Percentiles rank a stretch among this genome's conserved stretches.
Evolutionary conservation across 2,329 filamentous ascomycete species (phyloP).

Genomic region (Penicillium italicum): DNA sequence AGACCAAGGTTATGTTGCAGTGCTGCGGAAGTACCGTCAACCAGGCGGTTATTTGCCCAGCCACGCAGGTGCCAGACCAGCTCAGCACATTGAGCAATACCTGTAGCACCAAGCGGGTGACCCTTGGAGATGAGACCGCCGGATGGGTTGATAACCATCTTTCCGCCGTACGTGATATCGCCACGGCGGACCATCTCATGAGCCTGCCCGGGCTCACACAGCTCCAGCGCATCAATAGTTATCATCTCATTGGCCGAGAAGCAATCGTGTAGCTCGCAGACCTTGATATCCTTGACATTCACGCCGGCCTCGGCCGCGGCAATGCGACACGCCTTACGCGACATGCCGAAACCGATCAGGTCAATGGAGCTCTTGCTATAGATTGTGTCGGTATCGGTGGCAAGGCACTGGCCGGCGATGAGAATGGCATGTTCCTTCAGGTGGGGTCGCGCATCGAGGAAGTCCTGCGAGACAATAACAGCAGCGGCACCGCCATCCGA

Average conservation of each 20-base stretch:
- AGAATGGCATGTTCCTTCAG: slow-evolving; percentile 78
- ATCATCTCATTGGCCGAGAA: slow-evolving; percentile 96
- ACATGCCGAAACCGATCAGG: slow-evolving; percentile 86
- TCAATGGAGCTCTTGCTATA: slow-evolving; percentile 82
- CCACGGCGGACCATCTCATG: slow-evolving; percentile 84
- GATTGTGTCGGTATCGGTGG: slow-evolving; percentile 76
- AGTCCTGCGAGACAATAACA: slow-evolving; percentile 81
- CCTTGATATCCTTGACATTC: slow-evolving; percentile 64
- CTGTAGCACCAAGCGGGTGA: slow-evolving; percentile 88
- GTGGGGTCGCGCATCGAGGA: slow-evolving; percentile 80
- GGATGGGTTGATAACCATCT: slow-evolving; percentile 82
- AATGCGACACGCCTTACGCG: slow-evolving; percentile 61
- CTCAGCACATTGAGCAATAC: slow-evolving; percentile 93
- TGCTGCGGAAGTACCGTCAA: slow-evolving; percentile 65
- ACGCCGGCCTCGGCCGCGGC: slow-evolving; percentile 70
- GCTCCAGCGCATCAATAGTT: slow-evolving; percentile 78
- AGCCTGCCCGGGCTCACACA: slow-evolving; percentile 75
- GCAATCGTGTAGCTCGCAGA: slow-evolving; percentile 94
- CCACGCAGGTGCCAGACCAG: slow-evolving; percentile 92
- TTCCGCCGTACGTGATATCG: slow-evolving; percentile 86
- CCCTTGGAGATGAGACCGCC: slow-evolving; percentile 95
- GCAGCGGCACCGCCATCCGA: slow-evolving; percentile 88
- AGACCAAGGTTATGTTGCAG: slow-evolving; percentile 92
- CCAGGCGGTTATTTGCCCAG: slow-evolving; percentile 86
- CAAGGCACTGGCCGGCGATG: slow-evolving; percentile 81